These are phyloP conservation scores for Moricandia arvensis DNA, from an alignment of 345 rosid genomes.

Conservation along the genomic window DNA sequence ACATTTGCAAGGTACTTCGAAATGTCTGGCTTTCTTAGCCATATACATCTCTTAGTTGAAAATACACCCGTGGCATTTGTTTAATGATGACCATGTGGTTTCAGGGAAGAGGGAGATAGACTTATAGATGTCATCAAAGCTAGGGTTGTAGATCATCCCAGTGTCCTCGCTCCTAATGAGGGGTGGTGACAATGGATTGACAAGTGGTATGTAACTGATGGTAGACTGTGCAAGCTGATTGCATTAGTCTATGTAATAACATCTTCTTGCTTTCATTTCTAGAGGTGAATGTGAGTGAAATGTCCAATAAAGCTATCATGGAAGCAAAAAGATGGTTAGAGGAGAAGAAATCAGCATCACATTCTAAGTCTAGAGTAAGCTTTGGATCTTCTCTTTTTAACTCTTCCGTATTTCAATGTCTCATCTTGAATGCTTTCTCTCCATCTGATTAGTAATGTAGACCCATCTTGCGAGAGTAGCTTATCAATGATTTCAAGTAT, in stretches of 20 bases:
- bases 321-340: slow-evolving; percentile 85
- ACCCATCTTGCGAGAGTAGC: too few relatives aligned
- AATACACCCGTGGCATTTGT: background rate
- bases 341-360: slow-evolving; percentile 69
- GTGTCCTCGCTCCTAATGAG: slow-evolving; percentile 28
- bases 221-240: slow-evolving; percentile 18
- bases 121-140: slow-evolving; percentile 66
- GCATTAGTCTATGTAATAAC: slow-evolving; percentile 19
- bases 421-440: background rate
- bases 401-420: slow-evolving; percentile 24
- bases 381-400: slow-evolving; percentile 34
- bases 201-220: slow-evolving; percentile 44
- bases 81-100: slow-evolving; percentile 30
- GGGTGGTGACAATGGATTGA: slow-evolving; percentile 29
- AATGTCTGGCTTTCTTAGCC: background rate
- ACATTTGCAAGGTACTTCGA: slow-evolving; percentile 76
- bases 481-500: background rate
- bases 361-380: slow-evolving; percentile 50
- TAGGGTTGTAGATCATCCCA: slow-evolving; percentile 54
- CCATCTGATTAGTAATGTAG: slow-evolving; percentile 5
- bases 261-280: slow-evolving; percentile 27
- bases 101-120: slow-evolving; percentile 84
- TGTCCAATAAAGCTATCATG: slow-evolving; percentile 49
- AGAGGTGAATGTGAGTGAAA: slow-evolving; percentile 53
- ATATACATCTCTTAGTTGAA: slow-evolving; percentile 6